Base-by-base conservation (phyloP, 257 asterid genomes). In the Ilex aquifolium region DNA sequence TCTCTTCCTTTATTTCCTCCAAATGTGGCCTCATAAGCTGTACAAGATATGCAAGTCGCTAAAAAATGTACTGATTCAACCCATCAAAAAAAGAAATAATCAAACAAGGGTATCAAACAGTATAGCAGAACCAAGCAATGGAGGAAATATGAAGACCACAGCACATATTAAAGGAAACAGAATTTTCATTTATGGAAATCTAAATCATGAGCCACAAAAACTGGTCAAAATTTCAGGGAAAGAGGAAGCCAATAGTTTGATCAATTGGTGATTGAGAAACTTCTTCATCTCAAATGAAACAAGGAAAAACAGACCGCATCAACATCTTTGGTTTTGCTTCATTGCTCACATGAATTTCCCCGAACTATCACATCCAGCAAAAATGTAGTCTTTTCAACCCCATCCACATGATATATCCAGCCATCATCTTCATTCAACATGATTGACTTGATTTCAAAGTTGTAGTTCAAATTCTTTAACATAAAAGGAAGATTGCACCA, bases 1-100 rank as follows among this genome's bases (percentile, higher is more conserved):
- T 89, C 74, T 92, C 99, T 62, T 83, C 87, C 56, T 80, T 80
- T 48, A 92, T 66, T 72, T 70, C 88, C 82, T 92, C 96, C 78
- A 92, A 40, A 44, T 70, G 63, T 52, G 97, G 96, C 65, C 80
- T 76, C 67, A 92, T 53, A 69, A 89, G 84, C 99, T 92, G 91
- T 83, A 74, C 53, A 82, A 57, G 58, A 67, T 61, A 60, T 73
- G 54, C 17, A 71, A 52, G 71, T 65, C 48, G 71, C 63, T 21
- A 59, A 64, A 39, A 62, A 68, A 49, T n/a, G 59, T 69, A 67
- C 36, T 8, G 51, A 31, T 46, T 46, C n/a, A 10, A 46, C 13
- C 4, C 27, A 55, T 60, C 29, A 67, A 52, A 44, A 64, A 69
- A 61, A 29, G 2, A 3, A 54, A 60, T 46, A 5, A 54, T 6